Base-by-base conservation (phyloP, 768 basidiomycete genomes). In the Hygrocybe punicea region DNA sequence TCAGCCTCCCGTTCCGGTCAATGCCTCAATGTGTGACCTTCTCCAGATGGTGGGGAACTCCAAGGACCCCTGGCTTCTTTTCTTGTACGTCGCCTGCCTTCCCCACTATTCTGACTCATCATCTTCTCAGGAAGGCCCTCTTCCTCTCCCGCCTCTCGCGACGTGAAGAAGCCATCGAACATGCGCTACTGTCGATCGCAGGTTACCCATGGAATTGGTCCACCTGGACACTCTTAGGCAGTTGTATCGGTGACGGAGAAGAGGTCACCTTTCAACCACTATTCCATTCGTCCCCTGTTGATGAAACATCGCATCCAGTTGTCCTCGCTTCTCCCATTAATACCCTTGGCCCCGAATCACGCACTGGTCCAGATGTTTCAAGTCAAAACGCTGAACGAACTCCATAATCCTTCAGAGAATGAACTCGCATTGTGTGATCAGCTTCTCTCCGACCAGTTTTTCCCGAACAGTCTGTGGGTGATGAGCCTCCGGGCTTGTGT, bases 191-290 rank as follows among this genome's bases (percentile, higher is more conserved):
- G 34, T 94, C 93, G 11, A 85, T 96, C 42, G 78, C 80, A 36
- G 79, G 79, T 5, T 91, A 86, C 65, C 87, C 90, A 11, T 98
- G 91, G 86, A 98, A 98, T 67, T 98, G 95, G 94, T 89, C 90
- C 24, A 77, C 85, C n/a, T 98, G 94, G 94, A 74, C 81, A 7
- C 79, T 93, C 42, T 76, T 98, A n/a, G 81, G 82, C 2, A 84
- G 83, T 53, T 89, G 90, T 66, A 80, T 94, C 33, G 82, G 83
- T 13, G 91, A 93, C 60, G 84, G 84, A 14, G 91, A 93, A 73
- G 92, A 96, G 85, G 94, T 94, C 54, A 36, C 55, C 53, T 62
- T 51, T 19, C 49, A 51, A 45, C 37, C 14, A 39, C 34, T 13
- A 29, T n/a, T 51, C 52, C 40, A 48, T 58, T 54, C 24, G 37